Evolutionary conservation across 2,329 filamentous ascomycete genomes (phyloP).

Genomic region (Triangularia verruculosa): DNA sequence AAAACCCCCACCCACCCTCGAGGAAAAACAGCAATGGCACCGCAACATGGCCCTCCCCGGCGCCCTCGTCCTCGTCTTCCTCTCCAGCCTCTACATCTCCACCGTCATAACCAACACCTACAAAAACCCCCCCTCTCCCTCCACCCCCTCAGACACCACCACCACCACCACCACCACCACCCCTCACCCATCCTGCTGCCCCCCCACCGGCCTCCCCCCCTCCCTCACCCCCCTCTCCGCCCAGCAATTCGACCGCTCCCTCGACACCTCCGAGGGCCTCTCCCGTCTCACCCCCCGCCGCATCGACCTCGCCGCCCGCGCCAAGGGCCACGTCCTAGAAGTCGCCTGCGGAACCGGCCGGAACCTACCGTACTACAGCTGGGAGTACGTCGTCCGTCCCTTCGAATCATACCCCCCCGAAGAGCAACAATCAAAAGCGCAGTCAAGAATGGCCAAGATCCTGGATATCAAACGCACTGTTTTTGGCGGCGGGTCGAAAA

Average conservation of each 20-base stretch:
- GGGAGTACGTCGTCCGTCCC: slow-evolving; percentile 41
- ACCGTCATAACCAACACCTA: slow-evolving; percentile 37
- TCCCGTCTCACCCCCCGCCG: slow-evolving; percentile 55
- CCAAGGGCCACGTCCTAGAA: slow-evolving; percentile 58
- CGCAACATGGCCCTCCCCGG: slow-evolving; percentile 46
- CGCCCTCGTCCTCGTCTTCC: slow-evolving; percentile 43
- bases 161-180: slow-evolving; percentile 38
- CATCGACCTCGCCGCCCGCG: slow-evolving; percentile 45
- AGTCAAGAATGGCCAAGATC: not conserved
- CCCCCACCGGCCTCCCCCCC: slow-evolving; percentile 25
- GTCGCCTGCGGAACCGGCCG: slow-evolving; percentile 62
- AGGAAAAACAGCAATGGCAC: slow-evolving; percentile 35
- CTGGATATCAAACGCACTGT: not conserved
- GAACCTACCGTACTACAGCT: slow-evolving; percentile 59
- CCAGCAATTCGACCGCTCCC: slow-evolving; percentile 55
- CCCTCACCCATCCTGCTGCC: slow-evolving; percentile 27
- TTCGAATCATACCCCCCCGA: slow-evolving; percentile 19
- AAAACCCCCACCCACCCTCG: not conserved
- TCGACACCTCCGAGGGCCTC: slow-evolving; percentile 55
- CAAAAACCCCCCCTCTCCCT: slow-evolving; percentile 36
- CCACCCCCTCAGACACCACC: slow-evolving; percentile 50
- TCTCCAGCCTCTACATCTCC: slow-evolving; percentile 48
- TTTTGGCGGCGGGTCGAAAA: not conserved
- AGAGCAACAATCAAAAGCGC: slow-evolving; percentile 12
- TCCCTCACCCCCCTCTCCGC: slow-evolving; percentile 40